These are phyloP conservation scores for Fermentozyma sake DNA, from an alignment of 1,139 yeast species.

Conservation along the genomic window DNA sequence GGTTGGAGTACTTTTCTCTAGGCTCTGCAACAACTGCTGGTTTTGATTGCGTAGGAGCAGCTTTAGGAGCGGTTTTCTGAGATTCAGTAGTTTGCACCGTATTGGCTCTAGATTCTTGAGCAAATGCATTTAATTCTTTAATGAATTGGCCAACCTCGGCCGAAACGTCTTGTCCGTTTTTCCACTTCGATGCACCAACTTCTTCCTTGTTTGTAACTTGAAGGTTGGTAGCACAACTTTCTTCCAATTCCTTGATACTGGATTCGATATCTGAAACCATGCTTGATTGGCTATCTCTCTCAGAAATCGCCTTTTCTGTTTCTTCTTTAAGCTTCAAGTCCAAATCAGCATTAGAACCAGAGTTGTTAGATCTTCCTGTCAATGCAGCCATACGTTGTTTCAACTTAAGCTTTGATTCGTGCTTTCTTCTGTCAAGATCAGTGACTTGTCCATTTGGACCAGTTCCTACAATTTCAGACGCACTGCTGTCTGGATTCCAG, in stretches of 20 bases:
- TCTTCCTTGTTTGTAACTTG: constrained; percentile 43
- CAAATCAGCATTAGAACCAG: constrained; percentile 41
- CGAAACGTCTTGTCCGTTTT: constrained; percentile 74
- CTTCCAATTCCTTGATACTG: constrained; percentile 68
- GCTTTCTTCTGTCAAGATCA: constrained; percentile 74
- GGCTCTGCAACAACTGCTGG: constrained; percentile 9
- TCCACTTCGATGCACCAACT: constrained; percentile 73
- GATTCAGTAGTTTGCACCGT: constrained; percentile 2
- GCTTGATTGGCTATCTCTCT: constrained; percentile 49
- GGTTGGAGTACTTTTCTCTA: constrained; percentile 24
- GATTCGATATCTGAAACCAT: constrained; percentile 69
- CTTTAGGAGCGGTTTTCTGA: constrained; percentile 1
- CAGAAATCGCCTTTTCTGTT: constrained; percentile 49
- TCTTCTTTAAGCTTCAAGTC: constrained; percentile 58
- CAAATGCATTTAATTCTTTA: constrained; percentile 39
- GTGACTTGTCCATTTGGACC: constrained; percentile 85
- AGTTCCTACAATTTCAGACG: constrained; percentile 61
- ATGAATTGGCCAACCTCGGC: constrained; percentile 62
- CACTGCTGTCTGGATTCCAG: constrained; percentile 45
- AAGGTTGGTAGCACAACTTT: constrained; percentile 49
- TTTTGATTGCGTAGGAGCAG: constrained; percentile 4
- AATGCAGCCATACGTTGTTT: constrained; percentile 87
- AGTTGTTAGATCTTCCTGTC: constrained; percentile 61
- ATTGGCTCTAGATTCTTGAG: not conserved
- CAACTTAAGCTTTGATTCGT: constrained; percentile 70